Evolutionary conservation across 1,139 yeast genomes (phyloP), one percentile per base, ranked within the genome.

Genomic region (Casaregolazyma lundiana): DNA sequence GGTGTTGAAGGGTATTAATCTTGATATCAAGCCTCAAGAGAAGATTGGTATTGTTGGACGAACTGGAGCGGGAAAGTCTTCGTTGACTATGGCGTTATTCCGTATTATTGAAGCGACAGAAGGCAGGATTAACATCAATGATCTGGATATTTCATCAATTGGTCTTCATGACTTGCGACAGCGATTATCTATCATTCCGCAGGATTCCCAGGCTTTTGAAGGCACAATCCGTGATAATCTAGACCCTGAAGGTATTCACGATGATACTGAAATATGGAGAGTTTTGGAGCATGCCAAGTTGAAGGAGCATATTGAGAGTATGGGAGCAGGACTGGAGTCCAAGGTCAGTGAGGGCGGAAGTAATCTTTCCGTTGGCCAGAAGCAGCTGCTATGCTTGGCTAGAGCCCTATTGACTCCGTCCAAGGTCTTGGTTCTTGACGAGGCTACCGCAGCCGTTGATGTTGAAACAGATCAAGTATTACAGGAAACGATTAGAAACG

Each of bases 371-470:
- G 90, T 86, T 45, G 97, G 97, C 16, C 97, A 89, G 68, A 77
- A 95, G 57, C 97, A 89, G 66, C 74, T 89, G 62, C 82, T 89
- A 81, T 88, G 96, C 65, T 74, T 89, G 53, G 95, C 96, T 0
- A 76, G 97, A 59, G 96, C 96, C 0, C 69, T 90, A 54, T 73
- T 88, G 56, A 83, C 86, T 45, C 84, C 87, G 20, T 81, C 95
- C 4, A 81, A 81, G 55, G 78, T 90, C 41, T 72, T 89, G 52
- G 87, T 89, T 6, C 71, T 90, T 57, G 98, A 92, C 65, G 98
- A 92, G 68, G 97, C 97, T 11, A 90, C 97, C 3, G 97, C 97
- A 1, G 96, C 96, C 1, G 96, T 92, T 44, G 98, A 92, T 66
- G 96, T 89, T 26, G 95, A 89, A 61, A 92, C 98, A 1, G 98